Base-by-base conservation (phyloP, 139 green algal genomes). In the Nannochloris sp. region DNA sequence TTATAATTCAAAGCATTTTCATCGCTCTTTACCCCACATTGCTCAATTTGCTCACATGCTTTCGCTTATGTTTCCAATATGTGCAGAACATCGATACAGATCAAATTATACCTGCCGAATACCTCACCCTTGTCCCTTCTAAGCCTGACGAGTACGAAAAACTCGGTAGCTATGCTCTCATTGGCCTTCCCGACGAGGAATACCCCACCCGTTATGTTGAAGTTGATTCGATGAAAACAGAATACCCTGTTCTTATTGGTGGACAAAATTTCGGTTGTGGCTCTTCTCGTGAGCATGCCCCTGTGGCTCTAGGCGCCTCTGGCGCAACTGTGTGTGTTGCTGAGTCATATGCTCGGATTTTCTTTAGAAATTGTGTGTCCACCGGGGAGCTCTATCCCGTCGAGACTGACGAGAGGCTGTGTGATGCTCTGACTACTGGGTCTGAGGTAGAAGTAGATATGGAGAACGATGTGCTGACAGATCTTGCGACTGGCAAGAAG, bases 101-200 rank as follows among this genome's bases (percentile, higher is more conserved):
- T 60, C 91, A 97, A 61, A 97, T 97, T 58, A 97, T 97, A 55
- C 91, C 91, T 13, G 91, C 91, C 10, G 91, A 97, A 81, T 95
- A 96, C 69, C 71, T 97, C 3, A 97, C 91, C 1, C 79, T 97
- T 31, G 91, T 97, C 32, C 91, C 90, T 4, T 95, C 87, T 9
- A 95, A 95, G 85, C 87, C 90, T n/a, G 89, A 95, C 62, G 90
- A 96, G 64, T 97, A 97, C 62, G 89, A 97, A 72, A 97, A 97
- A 84, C 83, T 97, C 56, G 91, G 91, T 39, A 92, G 82, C 75
- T 97, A 96, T 65, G 91, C 91, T 0, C 48, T 97, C 27, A 86
- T 86, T 60, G 91, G 91, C 31, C 84, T 97, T 6, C 91, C 91
- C 12, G 80, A 89, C 29, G 78, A 89, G 15, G 37, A 73, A 4